Conservation (phyloP, 495 filamentous ascomycete species). For the Penicillium taxi region DNA sequence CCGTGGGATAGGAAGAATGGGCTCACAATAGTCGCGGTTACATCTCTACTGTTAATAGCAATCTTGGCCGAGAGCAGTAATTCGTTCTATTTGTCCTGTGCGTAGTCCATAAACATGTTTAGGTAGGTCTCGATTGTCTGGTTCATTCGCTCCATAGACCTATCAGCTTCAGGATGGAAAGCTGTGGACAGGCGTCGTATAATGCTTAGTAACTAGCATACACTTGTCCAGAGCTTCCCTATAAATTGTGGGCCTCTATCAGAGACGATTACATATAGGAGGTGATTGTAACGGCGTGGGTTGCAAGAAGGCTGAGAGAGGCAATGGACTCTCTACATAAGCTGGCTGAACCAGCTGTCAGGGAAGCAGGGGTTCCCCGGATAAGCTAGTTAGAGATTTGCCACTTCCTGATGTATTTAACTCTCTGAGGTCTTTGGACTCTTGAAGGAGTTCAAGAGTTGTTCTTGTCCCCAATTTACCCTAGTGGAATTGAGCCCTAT, state of each 20-base stretch:
- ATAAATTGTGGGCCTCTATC: not conserved
- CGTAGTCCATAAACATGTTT: conserved; percentile 18
- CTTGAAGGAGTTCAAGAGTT: no score
- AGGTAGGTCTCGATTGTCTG: conserved; percentile 17
- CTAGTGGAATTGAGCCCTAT: no score
- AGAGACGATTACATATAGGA: no score
- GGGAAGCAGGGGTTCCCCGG: no score
- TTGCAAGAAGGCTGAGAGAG: no score
- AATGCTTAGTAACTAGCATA: not conserved
- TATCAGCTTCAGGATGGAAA: conserved; percentile 22
- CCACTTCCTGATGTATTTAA: no score
- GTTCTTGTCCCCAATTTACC: no score
- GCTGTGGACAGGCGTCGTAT: conserved; percentile 13
- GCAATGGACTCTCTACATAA: no score
- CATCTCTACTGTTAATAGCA: conserved; percentile 13
- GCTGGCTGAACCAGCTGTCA: no score
- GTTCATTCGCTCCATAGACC: conserved; percentile 21
- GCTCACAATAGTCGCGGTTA: not conserved
- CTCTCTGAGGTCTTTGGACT: no score
- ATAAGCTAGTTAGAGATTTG: no score
- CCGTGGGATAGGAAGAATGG: conserved; percentile 16
- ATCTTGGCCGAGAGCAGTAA: conserved; percentile 22
- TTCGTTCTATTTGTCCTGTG: conserved; percentile 21
- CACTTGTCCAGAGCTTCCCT: not conserved
- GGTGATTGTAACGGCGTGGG: no score